Evolutionary conservation across 768 basidiomycete species (phyloP), one percentile per base, ranked within the genome.

Genomic region (Tephrocybe rancida): DNA sequence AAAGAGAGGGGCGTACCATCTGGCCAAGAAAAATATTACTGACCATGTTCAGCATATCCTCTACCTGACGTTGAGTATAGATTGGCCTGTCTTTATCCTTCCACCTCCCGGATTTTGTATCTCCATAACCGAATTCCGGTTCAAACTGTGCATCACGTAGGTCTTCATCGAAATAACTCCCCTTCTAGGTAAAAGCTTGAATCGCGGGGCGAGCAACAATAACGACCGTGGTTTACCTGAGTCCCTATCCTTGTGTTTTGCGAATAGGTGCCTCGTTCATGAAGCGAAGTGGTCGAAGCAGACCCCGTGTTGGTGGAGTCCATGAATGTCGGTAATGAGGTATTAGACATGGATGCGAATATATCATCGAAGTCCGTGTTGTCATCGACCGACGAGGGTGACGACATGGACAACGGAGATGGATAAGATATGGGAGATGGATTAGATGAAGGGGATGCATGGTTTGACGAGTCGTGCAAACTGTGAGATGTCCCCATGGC

Each of bases 41-140:
- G 47, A 48, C 47, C 22, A 48, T 41, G 43, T 48, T 27, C 22
- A 54, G 21, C 53, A 54, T 54, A 19, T 54, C 46, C 11, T 54
- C 47, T n/a, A 54, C 53, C 24, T 54, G 53, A 13, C 47, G 37
- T 10, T 25, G 53, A 16, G 53, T 48, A 39, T 54, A 54, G 2
- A 54, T 25, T 7, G 38, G 27, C 26, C 39, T 35, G 18, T 44
- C 53, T 16, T 34, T 26, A 5, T 24, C 34, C 3, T 24, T 18
- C 13, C 42, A 19, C 38, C 21, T 26, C 16, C 14, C 27, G n/a
- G 5, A n/a, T 18, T 5, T 18, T 27, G 26, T 16, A 13, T 29
- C 16, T n/a, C 27, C 3, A 41, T 22, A 13, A 22, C n/a, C 39
- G 9, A 41, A 41, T 21, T 19, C 6, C 5, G 14, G 35, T 9